Evolutionary conservation across 352 stramenopile species (phyloP).

Genomic region (Phytophthora sojae): DNA sequence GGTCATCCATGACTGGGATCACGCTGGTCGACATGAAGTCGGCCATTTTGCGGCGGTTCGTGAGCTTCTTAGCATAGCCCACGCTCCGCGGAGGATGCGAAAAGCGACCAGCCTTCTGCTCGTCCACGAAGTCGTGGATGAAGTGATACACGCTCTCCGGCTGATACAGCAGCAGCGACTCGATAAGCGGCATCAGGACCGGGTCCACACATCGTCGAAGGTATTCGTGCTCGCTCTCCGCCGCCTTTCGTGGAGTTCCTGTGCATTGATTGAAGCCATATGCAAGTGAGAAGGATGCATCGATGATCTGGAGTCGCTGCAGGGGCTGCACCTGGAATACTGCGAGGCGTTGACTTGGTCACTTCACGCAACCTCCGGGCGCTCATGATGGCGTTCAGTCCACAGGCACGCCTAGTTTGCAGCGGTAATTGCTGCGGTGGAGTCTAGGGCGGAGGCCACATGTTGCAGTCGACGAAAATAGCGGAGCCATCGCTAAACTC

Average conservation of each 20-base stretch:
- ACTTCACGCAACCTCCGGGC: constrained; percentile 44
- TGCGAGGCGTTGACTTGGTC: constrained; percentile 32
- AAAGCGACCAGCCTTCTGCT: constrained; percentile 59
- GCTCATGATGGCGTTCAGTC: constrained; percentile 34
- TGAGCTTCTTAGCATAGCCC: constrained; percentile 74
- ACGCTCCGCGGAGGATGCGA: constrained; percentile 28
- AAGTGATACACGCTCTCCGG: constrained; percentile 85
- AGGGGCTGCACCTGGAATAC: constrained; percentile 19
- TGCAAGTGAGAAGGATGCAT: background rate
- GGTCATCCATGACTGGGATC: constrained; percentile 86
- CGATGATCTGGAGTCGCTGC: background rate
- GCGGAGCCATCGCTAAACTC: constrained; percentile 29
- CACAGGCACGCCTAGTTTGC: background rate
- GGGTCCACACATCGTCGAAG: constrained; percentile 78
- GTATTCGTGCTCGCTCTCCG: constrained; percentile 82
- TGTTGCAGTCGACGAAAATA: constrained; percentile 32
- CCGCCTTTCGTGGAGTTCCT: constrained; percentile 35
- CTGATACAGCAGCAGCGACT: constrained; percentile 81
- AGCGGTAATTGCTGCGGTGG: background rate
- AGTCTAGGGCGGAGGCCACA: constrained; percentile 1
- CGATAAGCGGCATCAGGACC: constrained; percentile 85
- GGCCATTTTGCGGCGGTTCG: constrained; percentile 78
- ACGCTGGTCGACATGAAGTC: constrained; percentile 88
- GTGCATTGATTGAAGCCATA: background rate
- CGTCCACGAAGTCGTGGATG: constrained; percentile 81